phyloP scores from a whole-genome alignment of 176 grass and related monocot genomes.

The Phoenix dactylifera region DNA sequence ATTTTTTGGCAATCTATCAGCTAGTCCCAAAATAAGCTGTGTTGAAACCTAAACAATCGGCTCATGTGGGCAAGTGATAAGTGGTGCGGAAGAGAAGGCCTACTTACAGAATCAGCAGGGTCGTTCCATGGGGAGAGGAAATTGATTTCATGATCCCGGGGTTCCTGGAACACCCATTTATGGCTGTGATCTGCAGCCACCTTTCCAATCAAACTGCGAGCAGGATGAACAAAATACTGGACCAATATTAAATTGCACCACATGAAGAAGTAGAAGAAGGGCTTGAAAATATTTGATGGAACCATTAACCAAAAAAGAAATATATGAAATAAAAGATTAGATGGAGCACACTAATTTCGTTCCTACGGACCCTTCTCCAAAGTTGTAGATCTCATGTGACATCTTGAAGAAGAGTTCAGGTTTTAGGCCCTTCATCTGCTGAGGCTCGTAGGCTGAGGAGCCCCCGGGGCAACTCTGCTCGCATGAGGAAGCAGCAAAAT shows the following conservation, averaged over 20 bases:
- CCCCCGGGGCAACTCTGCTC: conserved; percentile 11
- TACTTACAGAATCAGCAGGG: conserved; percentile 81
- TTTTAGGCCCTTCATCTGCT: conserved; percentile 45
- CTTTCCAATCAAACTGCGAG: conserved; percentile 80
- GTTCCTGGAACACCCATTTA: conserved; percentile 95
- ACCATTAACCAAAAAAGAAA: too few relatives aligned
- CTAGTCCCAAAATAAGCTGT: too few relatives aligned
- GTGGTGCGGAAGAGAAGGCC: background rate
- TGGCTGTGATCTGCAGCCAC: conserved; percentile 98
- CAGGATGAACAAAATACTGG: background rate
- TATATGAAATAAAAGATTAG: too few relatives aligned
- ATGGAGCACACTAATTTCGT: too few relatives aligned
- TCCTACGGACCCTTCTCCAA: conserved; percentile 62
- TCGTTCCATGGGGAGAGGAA: conserved; percentile 80
- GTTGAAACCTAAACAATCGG: too few relatives aligned
- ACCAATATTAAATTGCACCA: too few relatives aligned
- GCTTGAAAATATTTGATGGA: too few relatives aligned
- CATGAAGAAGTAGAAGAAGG: too few relatives aligned
- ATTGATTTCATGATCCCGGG: conserved; percentile 50
- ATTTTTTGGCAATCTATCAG: too few relatives aligned
- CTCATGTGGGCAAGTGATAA: background rate
- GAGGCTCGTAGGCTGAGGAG: background rate
- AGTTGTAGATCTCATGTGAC: conserved; percentile 99
- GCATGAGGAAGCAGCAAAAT: conserved; percentile 62
- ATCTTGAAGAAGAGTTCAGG: conserved; percentile 99